Conservation (phyloP, 2,329 filamentous ascomycete genomes). For the Claviceps pusilla region DNA sequence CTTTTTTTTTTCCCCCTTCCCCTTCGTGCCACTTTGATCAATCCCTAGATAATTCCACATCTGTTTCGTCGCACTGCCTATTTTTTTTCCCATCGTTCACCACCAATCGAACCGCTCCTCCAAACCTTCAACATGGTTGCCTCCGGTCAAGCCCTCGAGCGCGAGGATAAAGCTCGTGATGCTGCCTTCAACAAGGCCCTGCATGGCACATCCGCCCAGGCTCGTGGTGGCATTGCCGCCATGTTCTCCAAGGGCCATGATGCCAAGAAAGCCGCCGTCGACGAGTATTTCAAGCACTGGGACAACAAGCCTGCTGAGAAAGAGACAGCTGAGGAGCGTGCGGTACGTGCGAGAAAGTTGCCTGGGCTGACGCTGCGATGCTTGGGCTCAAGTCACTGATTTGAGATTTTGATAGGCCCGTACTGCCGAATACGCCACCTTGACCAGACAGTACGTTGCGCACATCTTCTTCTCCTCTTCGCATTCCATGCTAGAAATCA, state of each 20-base stretch:
- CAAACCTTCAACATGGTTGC: slow-evolving; percentile 27
- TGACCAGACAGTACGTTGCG: slow-evolving; percentile 72
- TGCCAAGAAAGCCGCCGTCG: slow-evolving; percentile 67
- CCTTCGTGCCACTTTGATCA: not conserved
- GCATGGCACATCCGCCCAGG: slow-evolving; percentile 58
- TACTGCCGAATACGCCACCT: slow-evolving; percentile 75
- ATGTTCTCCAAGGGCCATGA: slow-evolving; percentile 67
- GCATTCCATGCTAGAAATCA: no score
- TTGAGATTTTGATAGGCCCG: slow-evolving; percentile 41
- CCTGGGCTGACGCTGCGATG: not conserved
- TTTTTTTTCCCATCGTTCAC: slow-evolving; percentile 1
- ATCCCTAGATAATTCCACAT: not conserved
- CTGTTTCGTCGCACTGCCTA: not conserved
- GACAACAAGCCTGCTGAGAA: slow-evolving; percentile 65
- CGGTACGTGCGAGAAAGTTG: slow-evolving; percentile 35
- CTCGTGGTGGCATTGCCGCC: slow-evolving; percentile 59
- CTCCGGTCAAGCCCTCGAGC: slow-evolving; percentile 44
- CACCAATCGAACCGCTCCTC: not conserved
- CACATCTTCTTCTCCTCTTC: not conserved
- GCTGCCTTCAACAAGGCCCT: slow-evolving; percentile 80
- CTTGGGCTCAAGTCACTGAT: slow-evolving; percentile 5
- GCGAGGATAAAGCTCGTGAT: slow-evolving; percentile 73
- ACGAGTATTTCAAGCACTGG: slow-evolving; percentile 96
- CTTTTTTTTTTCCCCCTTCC: not conserved
- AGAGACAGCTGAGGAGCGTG: slow-evolving; percentile 71